phyloP scores from a whole-genome alignment of 2,329 filamentous ascomycete species.

The Ophiosphaerella korrae region DNA sequence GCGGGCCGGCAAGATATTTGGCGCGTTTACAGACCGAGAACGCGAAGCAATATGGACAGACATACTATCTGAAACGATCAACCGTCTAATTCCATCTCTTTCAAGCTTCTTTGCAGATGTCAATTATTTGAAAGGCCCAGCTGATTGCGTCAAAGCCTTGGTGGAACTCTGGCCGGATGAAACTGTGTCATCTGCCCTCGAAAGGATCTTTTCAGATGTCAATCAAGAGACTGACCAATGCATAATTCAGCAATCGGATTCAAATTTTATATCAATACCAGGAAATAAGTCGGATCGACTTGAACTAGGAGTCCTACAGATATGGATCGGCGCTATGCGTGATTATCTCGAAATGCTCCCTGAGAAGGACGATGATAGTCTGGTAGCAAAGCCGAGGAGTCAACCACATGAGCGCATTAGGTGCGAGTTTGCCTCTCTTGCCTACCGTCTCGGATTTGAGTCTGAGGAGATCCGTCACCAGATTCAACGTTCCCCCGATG shows the following conservation, averaged over 20 bases:
- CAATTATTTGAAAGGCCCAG: constrained; percentile 5
- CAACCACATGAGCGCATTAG: background rate
- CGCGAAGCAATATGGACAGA: constrained; percentile 36
- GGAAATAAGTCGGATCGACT: constrained; percentile 3
- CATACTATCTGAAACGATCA: constrained; percentile 21
- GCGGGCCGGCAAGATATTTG: constrained; percentile 39
- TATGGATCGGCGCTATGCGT: constrained; percentile 8
- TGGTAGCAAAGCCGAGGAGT: no score
- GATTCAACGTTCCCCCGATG: constrained; percentile 10
- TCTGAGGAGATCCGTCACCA: constrained; percentile 10
- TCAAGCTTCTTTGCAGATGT: constrained; percentile 8
- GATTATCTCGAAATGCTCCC: constrained; percentile 14
- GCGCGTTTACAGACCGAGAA: constrained; percentile 35
- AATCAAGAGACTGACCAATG: background rate
- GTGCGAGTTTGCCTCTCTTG: constrained; percentile 15
- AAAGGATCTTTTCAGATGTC: constrained; percentile 12
- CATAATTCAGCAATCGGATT: constrained; percentile 31
- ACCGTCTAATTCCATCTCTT: constrained; percentile 8
- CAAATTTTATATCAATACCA: constrained; percentile 18
- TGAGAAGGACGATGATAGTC: constrained; percentile 1
- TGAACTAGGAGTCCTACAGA: background rate
- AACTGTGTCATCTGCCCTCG: background rate
- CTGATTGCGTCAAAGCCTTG: constrained; percentile 4
- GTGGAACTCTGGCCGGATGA: constrained; percentile 8
- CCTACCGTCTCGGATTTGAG: constrained; percentile 17